Evolutionary conservation across 495 filamentous ascomycete genomes (phyloP).

Genomic region (Annulohypoxylon stygium): DNA sequence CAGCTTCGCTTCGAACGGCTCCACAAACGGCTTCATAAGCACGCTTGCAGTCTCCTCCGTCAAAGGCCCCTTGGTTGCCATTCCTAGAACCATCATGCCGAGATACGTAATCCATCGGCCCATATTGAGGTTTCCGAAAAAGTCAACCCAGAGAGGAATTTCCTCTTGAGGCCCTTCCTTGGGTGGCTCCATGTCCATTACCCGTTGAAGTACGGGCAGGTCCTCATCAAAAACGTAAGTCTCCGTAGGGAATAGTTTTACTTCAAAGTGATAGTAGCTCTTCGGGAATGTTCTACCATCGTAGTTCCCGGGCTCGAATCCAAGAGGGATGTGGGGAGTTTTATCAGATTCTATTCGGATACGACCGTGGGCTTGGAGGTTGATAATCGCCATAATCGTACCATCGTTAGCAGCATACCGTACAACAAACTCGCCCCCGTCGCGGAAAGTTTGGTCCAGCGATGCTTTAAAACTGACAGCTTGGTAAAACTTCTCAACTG

Average conservation of each 20-base stretch:
- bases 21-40: conserved; percentile 71
- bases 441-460: conserved; percentile 68
- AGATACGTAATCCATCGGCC: conserved; percentile 76
- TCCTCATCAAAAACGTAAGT: conserved; percentile 73
- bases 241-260: conserved; percentile 69
- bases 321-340: conserved; percentile 76
- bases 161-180: conserved; percentile 53
- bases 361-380: conserved; percentile 72
- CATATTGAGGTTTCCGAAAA: conserved; percentile 72
- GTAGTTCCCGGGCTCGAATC: conserved; percentile 78
- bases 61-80: conserved; percentile 72
- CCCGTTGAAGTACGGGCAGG: conserved; percentile 53
- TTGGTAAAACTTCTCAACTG: conserved; percentile 62
- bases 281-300: conserved; percentile 78
- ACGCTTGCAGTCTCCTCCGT: conserved; percentile 63
- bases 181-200: conserved; percentile 51
- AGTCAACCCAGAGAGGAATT: conserved; percentile 84
- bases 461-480: conserved; percentile 70
- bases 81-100: conserved; percentile 67
- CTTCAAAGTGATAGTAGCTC: conserved; percentile 68
- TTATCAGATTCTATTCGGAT: conserved; percentile 68
- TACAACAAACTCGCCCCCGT: conserved; percentile 50
- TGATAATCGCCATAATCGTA: conserved; percentile 75
- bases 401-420: conserved; percentile 71
- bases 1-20: conserved; percentile 74